Conservation (phyloP, 495 filamentous ascomycete genomes). For the Podospora pseudocomata region DNA sequence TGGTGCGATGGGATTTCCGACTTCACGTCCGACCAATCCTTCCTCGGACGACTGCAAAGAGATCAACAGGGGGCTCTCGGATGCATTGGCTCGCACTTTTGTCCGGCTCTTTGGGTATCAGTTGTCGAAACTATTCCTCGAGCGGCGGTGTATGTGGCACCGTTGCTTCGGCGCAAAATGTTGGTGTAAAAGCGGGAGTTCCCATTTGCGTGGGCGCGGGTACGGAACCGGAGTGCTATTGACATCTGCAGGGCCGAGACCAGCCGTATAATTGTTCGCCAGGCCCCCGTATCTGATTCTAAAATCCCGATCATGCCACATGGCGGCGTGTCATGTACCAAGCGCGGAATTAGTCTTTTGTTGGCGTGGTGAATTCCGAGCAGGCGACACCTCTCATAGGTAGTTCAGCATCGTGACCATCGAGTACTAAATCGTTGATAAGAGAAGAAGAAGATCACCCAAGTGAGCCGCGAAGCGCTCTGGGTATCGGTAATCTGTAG, state of each 20-base stretch:
- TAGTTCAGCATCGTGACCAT: not conserved
- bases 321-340: not conserved
- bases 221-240: not conserved
- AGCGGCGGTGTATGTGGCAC: not conserved
- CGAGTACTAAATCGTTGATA: too few relatives aligned
- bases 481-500: not conserved
- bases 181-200: not conserved
- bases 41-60: not conserved
- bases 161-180: not conserved
- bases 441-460: not conserved
- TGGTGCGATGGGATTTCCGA: not conserved
- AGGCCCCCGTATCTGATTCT: not conserved
- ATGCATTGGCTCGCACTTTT: not conserved
- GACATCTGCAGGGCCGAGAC: not conserved
- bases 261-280: not conserved
- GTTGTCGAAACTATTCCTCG: not conserved
- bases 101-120: not conserved
- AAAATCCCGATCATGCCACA: not conserved
- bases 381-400: not conserved
- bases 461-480: not conserved
- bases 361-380: not conserved
- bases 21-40: not conserved
- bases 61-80: not conserved
- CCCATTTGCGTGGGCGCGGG: too few relatives aligned
- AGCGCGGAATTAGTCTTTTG: not conserved